Base-by-base conservation (phyloP, 257 asterid species). In the Jaltomata sinuosa region DNA sequence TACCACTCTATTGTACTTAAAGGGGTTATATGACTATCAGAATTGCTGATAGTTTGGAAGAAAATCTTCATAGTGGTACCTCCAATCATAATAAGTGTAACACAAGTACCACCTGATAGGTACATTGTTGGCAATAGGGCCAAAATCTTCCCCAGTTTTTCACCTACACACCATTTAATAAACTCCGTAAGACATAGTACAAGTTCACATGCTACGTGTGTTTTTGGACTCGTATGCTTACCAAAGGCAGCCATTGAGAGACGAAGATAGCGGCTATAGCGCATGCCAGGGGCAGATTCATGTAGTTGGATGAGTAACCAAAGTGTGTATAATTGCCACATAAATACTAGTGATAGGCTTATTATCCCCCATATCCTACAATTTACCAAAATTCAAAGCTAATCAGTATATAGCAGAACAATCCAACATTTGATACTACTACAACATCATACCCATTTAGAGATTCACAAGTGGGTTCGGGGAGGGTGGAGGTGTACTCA, bases 41-140 rank as follows among this genome's bases (percentile, higher is more conserved):
- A 79, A 45, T 86, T 88, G 11, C 94, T 89, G 0, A 91, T 87
- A 0, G 90, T 90, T 50, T 85, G 93, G 86, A 91, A 89, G 88
- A 95, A 92, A 77, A 92, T 90, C 77, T 91, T 95, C 87, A 95
- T 65, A 68, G 95, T 88, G 87, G 91, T 89, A 18, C 98, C 97
- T 84, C 99, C 99, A 34, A 94, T 92, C 90, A 95, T 93, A 87
- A 94, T 90, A 4, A 95, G 87, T 76, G 97, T 81, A n/a, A 94
- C 97, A 49, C 99, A 95, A 57, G 99, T 95, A 59, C 99, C 99
- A 29, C 99, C 98, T 22, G 99, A 94, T 25, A 95, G 89, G 84
- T 95, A 95, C 88, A 91, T 84, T 53, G 96, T 95, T 29, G 99
- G 99, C 86, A 94, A 90, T 74, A 94, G 85, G 27, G 95, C 94